Evolutionary conservation across 2,329 filamentous ascomycete genomes (phyloP), one percentile per base, ranked within the genome.

Genomic region (Hymenoscyphus linearis): DNA sequence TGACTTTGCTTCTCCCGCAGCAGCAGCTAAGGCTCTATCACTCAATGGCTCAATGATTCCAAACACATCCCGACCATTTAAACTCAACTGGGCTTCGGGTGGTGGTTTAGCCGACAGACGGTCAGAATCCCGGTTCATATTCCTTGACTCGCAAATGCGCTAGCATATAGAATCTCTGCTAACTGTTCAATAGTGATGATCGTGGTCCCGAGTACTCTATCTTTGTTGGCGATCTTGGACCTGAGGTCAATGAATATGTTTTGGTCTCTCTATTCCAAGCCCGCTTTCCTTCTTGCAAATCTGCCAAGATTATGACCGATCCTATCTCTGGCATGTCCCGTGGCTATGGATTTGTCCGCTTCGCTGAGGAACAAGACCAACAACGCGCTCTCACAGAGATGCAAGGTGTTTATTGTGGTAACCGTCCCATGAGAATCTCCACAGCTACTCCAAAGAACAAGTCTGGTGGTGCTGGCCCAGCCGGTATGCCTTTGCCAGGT

Each of bases 231-330:
- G 95, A 99, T 74, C 87, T 99, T 65, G 95, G 95, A 64, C 95
- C 96, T 7, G 95, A 99, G 78, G 95, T 99, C 70, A 99, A 97
- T 77, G 95, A 99, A 80, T 98, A 96, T 73, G 93, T 98, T 61
- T 82, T 99, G 63, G 93, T 98, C 59, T 96, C 93, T 27, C 87
- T 99, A 57, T 99, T 99, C 85, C 93, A 98, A 79, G 89, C 87
- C 73, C 91, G 93, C 64, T 99, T 96, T 82, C 89, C 90, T 0
- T 96, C 92, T 9, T 98, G 93, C 90, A 98, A 98, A 82, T 96
- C 92, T 40, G 95, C 95, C 73, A 99, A 99, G 84, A 99, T 99
- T 78, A 99, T 99, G 95, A 96, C 93, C 64, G 95, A 99, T 73
- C 93, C 95, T 64, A 95, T 98, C 78, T 96, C 90, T 66, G 95